Base-by-base conservation (phyloP, 2,329 filamentous ascomycete genomes). In the Trichoderma endophyticum region DNA sequence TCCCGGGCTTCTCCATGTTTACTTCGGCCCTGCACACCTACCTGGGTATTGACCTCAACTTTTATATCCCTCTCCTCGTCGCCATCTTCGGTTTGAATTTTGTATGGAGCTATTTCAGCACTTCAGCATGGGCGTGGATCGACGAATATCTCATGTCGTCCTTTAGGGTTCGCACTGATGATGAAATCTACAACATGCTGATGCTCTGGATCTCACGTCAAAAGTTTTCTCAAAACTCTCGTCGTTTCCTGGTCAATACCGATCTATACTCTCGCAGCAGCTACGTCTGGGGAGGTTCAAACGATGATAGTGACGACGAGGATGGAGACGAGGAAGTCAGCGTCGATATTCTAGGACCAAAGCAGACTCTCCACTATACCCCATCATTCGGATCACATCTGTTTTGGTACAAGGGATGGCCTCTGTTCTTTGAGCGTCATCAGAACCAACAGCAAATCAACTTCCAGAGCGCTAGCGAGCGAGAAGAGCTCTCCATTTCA, bases 151-250 rank as follows among this genome's bases (percentile, higher is more conserved):
- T 91, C 75, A 89, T 92, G 84, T 91, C 88, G 3, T 88, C 86
- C 1, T 90, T 91, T 21, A 88, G 91, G 75, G 87, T 93, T 51
- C 86, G 89, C 59, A 86, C 88, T 32, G 90, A 93, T 71, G 91
- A 93, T 75, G 91, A 93, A 78, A 88, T 92, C 71, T 93, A 92
- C 82, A 90, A 90, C 77, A 91, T 92, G 76, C 77, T 93, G 54
- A 92, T 93, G 89, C 85, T 84, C 30, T 93, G 91, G 91, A 85
- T 93, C 3, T 85, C 90, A 2, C 81, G 83, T 39, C 91, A 93
- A 79, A 79, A 82, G 4, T 92, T 92, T 74, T 85, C 89, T 24
- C 85, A 87, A 73, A 81, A 83, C 6, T 87, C 90, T 0, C 88
- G 89, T 15, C 85, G 86, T 59, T 91, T 92, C 74, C 85, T 92